Base-by-base conservation (phyloP, 1,284 basidiomycete genomes). In the Quambalaria eucalypti region DNA sequence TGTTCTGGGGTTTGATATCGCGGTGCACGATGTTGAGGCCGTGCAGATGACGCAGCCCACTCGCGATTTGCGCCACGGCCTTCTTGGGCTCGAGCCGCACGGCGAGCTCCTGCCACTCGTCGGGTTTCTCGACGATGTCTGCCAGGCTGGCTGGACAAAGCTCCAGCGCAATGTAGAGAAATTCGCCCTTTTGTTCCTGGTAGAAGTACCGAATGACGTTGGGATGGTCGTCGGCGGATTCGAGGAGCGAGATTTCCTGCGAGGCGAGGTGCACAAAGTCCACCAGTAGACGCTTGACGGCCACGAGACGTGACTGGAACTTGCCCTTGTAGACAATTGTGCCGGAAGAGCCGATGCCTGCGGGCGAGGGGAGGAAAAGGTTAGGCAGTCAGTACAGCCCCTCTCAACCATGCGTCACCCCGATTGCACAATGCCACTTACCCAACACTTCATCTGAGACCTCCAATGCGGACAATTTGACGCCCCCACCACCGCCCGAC, bases 1-100 rank as follows among this genome's bases (percentile, higher is more conserved):
- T 97, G 73, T 99, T 98, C 77, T 95, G 92, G 3, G 93, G 93
- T 74, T 98, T 98, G 77, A 98, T 95, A 75, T 98, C 93, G 28
- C 95, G 85, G 78, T 98, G 95, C 23, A 98, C 86, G 63, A 98
- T 89, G 78, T 95, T 96, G 69, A 98, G 83, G 25, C 84, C 87
- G 74, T 99, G 93, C 8, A 98, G 80, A 76, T 97, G 91, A 52
- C 85, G 82, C 54, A 99, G 76, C 2, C 93, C 93, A 12, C 85
- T 83, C 0, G 90, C 85, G 59, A 98, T 87, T 77, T 98, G 90
- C 50, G 80, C 81, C 58, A 98, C 77, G 0, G 91, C 92, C 57
- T 84, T 85, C 76, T 95, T 95, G 8, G 88, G 86, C 52, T 93
- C 68, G 9, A 75, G 57, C 53, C 66, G 39, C 33, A 62, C 60